A percentile compares a stretch with the other conserved stretches of the same genome.
Conservation (phyloP, 345 rosid genomes). For the Nasturtium officinale region DNA sequence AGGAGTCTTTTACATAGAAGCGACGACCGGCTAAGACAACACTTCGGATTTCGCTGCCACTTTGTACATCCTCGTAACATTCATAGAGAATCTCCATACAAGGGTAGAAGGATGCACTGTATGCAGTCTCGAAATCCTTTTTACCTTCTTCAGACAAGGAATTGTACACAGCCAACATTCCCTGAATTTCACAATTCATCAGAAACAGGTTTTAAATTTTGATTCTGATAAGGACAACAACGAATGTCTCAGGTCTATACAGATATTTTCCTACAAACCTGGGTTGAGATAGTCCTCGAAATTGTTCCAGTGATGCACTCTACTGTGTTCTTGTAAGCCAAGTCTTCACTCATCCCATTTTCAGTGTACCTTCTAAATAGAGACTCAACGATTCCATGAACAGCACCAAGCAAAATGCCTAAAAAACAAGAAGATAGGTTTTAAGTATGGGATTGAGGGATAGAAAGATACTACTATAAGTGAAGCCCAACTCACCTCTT, state of each 20-base stretch:
- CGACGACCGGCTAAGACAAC: constrained; percentile 95
- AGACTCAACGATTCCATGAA: constrained; percentile 84
- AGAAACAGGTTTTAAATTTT: neutral
- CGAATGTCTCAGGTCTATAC: neutral
- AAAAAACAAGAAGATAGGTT: constrained; percentile 6
- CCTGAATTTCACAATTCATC: constrained; percentile 47
- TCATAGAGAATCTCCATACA: constrained; percentile 89
- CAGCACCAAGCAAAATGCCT: constrained; percentile 92
- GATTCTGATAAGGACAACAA: neutral
- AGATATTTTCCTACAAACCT: constrained; percentile 51
- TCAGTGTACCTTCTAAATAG: constrained; percentile 81
- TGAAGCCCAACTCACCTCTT: constrained; percentile 56
- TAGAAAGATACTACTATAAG: neutral
- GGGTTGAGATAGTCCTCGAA: constrained; percentile 77
- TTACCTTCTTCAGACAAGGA: constrained; percentile 76
- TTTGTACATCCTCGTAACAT: constrained; percentile 88
- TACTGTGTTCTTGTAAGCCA: constrained; percentile 85
- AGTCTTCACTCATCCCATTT: constrained; percentile 72
- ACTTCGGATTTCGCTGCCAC: constrained; percentile 80
- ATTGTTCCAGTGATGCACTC: constrained; percentile 87
- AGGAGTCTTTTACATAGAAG: constrained; percentile 58
- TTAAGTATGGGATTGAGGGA: constrained; percentile 6
- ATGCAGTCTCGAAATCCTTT: constrained; percentile 74
- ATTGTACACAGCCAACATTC: constrained; percentile 87
- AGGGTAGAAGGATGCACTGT: constrained; percentile 79